phyloP scores from a whole-genome alignment of 176 grass and related monocot species.

The Hsuehochloa calcarea region DNA sequence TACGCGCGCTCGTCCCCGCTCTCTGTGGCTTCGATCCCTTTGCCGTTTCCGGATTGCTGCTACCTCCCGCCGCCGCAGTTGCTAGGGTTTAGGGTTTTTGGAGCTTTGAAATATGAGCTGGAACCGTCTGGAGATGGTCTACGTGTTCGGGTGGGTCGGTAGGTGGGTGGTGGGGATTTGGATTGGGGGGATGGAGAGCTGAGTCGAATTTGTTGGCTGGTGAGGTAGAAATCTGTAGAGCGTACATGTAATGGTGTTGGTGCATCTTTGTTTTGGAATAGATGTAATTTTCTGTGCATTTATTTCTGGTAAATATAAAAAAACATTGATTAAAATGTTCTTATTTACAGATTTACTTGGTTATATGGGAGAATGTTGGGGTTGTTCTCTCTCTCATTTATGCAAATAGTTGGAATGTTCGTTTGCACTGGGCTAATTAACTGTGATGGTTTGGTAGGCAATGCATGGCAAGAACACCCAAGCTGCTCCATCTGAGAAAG shows the following conservation, averaged over 20 bases:
- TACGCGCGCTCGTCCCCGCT: neutral
- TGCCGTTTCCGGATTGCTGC: neutral
- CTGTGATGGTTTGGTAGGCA: constrained; percentile 30
- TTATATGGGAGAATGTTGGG: neutral
- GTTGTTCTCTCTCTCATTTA: neutral
- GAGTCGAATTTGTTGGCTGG: neutral
- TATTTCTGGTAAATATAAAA: neutral
- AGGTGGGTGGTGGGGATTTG: neutral
- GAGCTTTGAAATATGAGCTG: neutral
- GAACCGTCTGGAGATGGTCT: neutral
- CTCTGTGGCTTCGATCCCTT: neutral
- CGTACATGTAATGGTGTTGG: neutral
- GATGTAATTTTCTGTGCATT: neutral
- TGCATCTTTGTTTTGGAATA: neutral
- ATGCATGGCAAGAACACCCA: constrained; percentile 44
- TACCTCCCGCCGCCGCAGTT: neutral
- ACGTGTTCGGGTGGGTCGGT: neutral
- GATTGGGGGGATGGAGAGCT: neutral
- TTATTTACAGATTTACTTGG: neutral
- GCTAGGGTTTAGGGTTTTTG: constrained; percentile 36
- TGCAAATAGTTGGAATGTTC: neutral
- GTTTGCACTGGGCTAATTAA: neutral
- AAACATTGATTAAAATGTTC: no score
- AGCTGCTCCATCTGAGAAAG: constrained; percentile 13
- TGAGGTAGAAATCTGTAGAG: neutral